Evolutionary conservation across 768 basidiomycete genomes (phyloP), one percentile per base, ranked within the genome.

Genomic region (Leccinum truebloodii): DNA sequence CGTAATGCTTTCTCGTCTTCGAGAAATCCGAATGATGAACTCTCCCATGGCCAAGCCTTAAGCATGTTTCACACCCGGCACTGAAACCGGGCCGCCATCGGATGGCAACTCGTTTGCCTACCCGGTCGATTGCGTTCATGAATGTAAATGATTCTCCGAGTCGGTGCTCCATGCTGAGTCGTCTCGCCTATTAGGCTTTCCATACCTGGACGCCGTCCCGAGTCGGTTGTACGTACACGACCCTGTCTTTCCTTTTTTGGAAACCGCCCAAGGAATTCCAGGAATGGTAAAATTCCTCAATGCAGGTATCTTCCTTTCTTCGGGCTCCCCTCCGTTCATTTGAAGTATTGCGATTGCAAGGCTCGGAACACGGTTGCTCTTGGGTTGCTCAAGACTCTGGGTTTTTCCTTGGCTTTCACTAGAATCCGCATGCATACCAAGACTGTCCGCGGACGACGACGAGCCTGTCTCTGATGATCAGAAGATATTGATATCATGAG

Each of bases 361-460:
- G 18, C 30, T 52, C 18, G 57, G 52, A 26, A 22, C 24, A 37
- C 28, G 20, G 6, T 50, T 53, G 13, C 39, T 55, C 52, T 37
- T 54, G 46, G 50, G 28, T 48, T 24, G 34, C 48, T 53, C 59
- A 57, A 41, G 66, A 61, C 54, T 28, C 44, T 59, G 35, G 18
- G 18, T 34, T 39, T 30, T 13, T 37, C 58, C 66, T 65, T 65
- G 64, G 58, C 63, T n/a, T n/a, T 41, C 35, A 24, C 52, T 57
- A 48, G 34, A 34, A 35, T 24, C 13, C 14, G 37, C 30, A 34
- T 49, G 14, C 46, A 20, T 50, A 22, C 26, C 49, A 12, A 55
- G 6, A 4, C 37, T 26, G 48, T 66, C 66, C 60, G 60, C 64
- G 58, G 65, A 55, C 6, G 34, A 54, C 39, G 24, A 28, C 10